Evolutionary conservation across 495 filamentous ascomycete genomes (phyloP).

Genomic region (Bombardia bombarda): DNA sequence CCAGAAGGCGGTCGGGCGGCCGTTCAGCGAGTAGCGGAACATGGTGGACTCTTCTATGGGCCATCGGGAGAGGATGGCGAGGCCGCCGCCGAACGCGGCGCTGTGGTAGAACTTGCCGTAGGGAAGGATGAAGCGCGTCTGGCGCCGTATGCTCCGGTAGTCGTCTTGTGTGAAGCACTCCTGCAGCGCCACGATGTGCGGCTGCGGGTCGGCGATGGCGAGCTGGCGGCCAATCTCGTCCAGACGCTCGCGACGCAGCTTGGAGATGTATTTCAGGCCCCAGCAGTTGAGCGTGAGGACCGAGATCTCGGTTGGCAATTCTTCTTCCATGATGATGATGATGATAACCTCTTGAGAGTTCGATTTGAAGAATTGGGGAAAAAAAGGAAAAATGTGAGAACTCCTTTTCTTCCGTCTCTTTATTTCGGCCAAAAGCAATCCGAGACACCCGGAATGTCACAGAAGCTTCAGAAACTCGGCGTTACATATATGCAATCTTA

Average conservation of each 20-base stretch:
- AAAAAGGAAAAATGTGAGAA: background rate
- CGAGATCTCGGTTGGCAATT: conserved; percentile 48
- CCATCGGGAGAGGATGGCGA: conserved; percentile 92
- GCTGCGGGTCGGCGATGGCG: conserved; percentile 54
- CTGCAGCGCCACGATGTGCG: conserved; percentile 87
- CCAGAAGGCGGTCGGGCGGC: conserved; percentile 86
- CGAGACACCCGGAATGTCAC: too few species aligned
- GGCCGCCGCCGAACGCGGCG: conserved; percentile 79
- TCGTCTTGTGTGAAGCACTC: conserved; percentile 94
- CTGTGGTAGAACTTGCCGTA: conserved; percentile 91
- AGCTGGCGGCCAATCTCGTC: conserved; percentile 74
- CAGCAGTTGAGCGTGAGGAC: conserved; percentile 90
- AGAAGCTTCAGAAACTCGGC: too few species aligned
- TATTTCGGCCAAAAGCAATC: too few species aligned
- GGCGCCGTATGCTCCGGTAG: conserved; percentile 70
- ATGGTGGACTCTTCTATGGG: conserved; percentile 91
- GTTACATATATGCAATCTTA: too few species aligned
- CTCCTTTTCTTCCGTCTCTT: too few species aligned
- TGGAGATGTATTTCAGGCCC: conserved; percentile 85
- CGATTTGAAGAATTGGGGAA: background rate
- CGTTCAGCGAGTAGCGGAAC: conserved; percentile 84
- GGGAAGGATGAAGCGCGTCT: conserved; percentile 72
- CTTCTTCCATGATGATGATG: conserved; percentile 22
- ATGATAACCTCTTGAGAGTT: background rate
- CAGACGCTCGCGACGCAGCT: conserved; percentile 70